Conservation (phyloP, 2,329 filamentous ascomycete species). For the Phialophora macrospora region DNA sequence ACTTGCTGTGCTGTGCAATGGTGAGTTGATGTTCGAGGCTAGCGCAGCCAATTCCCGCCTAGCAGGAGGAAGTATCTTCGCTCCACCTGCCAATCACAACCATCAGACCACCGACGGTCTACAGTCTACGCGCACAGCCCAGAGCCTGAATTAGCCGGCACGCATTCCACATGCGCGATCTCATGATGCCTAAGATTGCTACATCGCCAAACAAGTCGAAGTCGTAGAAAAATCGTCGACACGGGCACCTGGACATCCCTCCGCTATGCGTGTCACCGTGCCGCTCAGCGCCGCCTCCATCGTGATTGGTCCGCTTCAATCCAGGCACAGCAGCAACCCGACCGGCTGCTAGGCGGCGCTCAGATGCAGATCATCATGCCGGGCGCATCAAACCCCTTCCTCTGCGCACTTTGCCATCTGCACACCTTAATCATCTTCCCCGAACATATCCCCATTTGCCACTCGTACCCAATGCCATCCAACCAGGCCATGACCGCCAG, state of each 20-base stretch:
- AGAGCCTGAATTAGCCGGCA: neutral
- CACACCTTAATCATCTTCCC: conserved; percentile 20
- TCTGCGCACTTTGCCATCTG: conserved; percentile 1
- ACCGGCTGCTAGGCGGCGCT: conserved; percentile 17
- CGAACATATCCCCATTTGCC: conserved; percentile 22
- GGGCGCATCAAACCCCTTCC: conserved; percentile 2
- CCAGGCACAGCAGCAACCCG: conserved; percentile 30
- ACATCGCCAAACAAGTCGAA: neutral
- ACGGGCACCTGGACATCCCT: neutral
- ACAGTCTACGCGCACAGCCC: neutral
- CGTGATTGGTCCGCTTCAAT: conserved; percentile 33
- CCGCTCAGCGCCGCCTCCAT: conserved; percentile 1
- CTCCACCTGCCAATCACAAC: conserved; percentile 1
- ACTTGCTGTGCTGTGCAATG: conserved; percentile 13
- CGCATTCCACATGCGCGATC: neutral
- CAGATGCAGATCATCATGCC: conserved; percentile 28
- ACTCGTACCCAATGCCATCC: conserved; percentile 3
- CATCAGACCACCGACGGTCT: neutral
- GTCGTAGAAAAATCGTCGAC: neutral
- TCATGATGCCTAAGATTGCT: neutral
- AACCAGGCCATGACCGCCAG: conserved; percentile 11
- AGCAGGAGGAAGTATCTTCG: conserved; percentile 9
- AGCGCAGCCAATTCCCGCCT: conserved; percentile 12
- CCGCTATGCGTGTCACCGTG: conserved; percentile 10
- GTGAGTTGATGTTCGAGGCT: neutral